Evolutionary conservation across 2,329 filamentous ascomycete genomes (phyloP), one percentile per base, ranked within the genome.

Genomic region (Epichloe uncinata): DNA sequence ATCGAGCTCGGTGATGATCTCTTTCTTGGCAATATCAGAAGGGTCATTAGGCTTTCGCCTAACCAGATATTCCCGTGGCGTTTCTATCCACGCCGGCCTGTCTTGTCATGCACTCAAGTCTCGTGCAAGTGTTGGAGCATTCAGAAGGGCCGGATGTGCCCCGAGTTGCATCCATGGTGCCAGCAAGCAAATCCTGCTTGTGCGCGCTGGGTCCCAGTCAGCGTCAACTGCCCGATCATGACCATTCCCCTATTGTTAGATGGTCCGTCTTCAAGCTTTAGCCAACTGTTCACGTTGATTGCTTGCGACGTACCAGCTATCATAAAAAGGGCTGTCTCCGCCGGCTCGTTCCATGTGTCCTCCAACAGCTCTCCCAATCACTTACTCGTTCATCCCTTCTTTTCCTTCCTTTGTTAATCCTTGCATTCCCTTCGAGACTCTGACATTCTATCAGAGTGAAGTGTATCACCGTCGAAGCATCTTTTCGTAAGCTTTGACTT

Each of bases 51-150:
- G 16, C 16, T 42, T 47, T 16, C 13, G 22, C 47, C 16, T 46
- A 30, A 30, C 35, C 40, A 22, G 16, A 40, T 37, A 42, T 15
- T 13, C 5, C 4, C 33, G 26, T 47, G 47, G 6, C 8, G 37
- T 41, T 11, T 33, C 8, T 16, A 6, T 34, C 7, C 36, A n/a
- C 22, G 26, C 36, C 42, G 7, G 35, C 22, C 11, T 22, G 3
- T 36, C 42, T 18, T 37, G 51, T 52, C 48, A 52, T 50, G 48
- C 48, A 34, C 35, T 45, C 51, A 45, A 42, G 42, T 48, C 51
- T 46, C 48, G 51, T 53, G 51, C 45, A 49, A 50, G 48, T 46
- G 37, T 45, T 38, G 18, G 41, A 49, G 45, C 36, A n/a, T 34
- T 45, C 40, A 48, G 37, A 40, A 42, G 37, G 48, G 40, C 48